Evolutionary conservation across 2,329 filamentous ascomycete species (phyloP), one percentile per base, ranked within the genome.

Genomic region (Ascochyta koolunga): DNA sequence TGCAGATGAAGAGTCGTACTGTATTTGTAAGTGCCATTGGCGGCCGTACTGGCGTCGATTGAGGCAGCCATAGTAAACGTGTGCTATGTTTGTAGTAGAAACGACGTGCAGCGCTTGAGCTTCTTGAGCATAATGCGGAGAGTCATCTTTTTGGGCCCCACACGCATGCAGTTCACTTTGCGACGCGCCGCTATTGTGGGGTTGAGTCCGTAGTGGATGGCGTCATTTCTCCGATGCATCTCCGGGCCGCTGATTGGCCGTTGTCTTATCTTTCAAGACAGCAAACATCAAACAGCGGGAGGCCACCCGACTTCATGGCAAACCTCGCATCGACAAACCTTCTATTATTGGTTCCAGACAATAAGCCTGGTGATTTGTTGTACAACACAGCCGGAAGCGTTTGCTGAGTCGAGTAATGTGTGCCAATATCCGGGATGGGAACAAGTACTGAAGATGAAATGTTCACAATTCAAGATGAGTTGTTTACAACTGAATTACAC

Each of bases 201-300:
- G 58, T 58, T 40, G 48, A 39, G 54, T 43, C 46, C 66, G 67
- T 67, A 62, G 66, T 65, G 38, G 44, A 71, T 67, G 68, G 69
- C 69, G 68, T 68, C 65, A 50, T 55, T 9, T 9, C 39, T 35
- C 25, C 39, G 32, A 18, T 22, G 13, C 32, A 27, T 37, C 16
- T 33, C 27, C 13, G 7, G 11, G n/a, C n/a, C 27, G 32, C 33
- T 49, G 39, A 54, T 54, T 54, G 44, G 51, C 7, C n/a, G 18
- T 19, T 21, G 9, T n/a, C n/a, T n/a, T n/a, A n/a, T n/a, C n/a
- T n/a, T n/a, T n/a, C 13, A 1, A 19, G 27, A 25, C 19, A 3
- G 22, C 37, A 35, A 27, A 50, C 46, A 42, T 18, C 38, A n/a
- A 37, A 15, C 16, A 21, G 9, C 25, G 9, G 25, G 25, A 27